These are phyloP conservation scores for Amanita fuliginea DNA, from an alignment of 768 basidiomycete species.

Conservation along the genomic window DNA sequence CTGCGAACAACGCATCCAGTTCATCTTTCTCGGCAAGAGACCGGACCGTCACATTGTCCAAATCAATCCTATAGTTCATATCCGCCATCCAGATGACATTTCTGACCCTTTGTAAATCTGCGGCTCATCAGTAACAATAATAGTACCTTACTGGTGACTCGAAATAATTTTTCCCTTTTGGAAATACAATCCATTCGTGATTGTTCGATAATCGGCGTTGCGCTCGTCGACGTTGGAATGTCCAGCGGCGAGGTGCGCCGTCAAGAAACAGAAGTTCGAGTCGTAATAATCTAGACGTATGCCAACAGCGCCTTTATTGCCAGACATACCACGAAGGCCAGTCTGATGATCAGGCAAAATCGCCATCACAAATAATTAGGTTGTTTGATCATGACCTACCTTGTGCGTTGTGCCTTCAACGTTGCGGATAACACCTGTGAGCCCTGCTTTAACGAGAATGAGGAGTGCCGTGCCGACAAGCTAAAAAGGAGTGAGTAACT, in stretches of 20 bases:
- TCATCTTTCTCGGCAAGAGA: slow-evolving; percentile 52
- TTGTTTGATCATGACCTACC: slow-evolving; percentile 27
- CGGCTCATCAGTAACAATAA: not conserved
- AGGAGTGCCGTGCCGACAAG: slow-evolving; percentile 92
- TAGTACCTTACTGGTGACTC: slow-evolving; percentile 69
- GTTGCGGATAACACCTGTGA: slow-evolving; percentile 74
- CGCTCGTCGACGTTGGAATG: slow-evolving; percentile 84
- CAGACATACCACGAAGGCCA: slow-evolving; percentile 88
- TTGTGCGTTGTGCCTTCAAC: slow-evolving; percentile 91
- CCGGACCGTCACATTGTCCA: slow-evolving; percentile 75
- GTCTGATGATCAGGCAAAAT: slow-evolving; percentile 35
- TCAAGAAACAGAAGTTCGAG: slow-evolving; percentile 90
- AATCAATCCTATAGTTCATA: slow-evolving; percentile 88
- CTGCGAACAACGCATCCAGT: slow-evolving; percentile 62
- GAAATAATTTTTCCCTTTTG: slow-evolving; percentile 79
- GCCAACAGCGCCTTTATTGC: slow-evolving; percentile 94
- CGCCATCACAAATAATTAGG: not conserved
- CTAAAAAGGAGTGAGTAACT: slow-evolving; percentile 26
- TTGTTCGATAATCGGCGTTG: slow-evolving; percentile 87
- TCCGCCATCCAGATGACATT: slow-evolving; percentile 93
- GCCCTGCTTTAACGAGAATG: slow-evolving; percentile 66
- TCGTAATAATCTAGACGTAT: slow-evolving; percentile 89
- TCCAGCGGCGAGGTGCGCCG: slow-evolving; percentile 95
- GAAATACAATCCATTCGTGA: slow-evolving; percentile 76
- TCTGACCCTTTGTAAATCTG: slow-evolving; percentile 27